Conservation (phyloP, 768 basidiomycete genomes). For the Galerina marginata region DNA sequence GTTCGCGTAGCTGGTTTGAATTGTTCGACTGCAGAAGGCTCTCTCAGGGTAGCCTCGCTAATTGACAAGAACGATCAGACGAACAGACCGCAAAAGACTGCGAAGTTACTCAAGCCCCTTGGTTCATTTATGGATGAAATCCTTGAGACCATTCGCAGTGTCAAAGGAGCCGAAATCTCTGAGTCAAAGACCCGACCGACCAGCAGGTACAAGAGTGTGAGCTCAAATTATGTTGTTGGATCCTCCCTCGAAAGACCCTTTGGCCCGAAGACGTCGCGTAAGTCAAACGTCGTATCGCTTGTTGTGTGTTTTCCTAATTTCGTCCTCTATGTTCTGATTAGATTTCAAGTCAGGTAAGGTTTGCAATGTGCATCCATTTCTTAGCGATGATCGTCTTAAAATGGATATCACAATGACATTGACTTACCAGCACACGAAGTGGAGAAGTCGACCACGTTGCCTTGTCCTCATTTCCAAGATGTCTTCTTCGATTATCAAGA, state of each 20-base stretch:
- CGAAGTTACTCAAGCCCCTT: constrained; percentile 36
- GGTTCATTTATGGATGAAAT: constrained; percentile 41
- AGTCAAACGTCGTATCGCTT: neutral
- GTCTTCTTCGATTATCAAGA: neutral
- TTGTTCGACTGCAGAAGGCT: neutral
- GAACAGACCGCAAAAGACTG: neutral
- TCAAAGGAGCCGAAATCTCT: constrained; percentile 11
- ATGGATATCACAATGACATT: no score
- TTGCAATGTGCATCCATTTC: no score
- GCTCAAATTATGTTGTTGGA: no score
- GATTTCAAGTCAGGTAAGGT: no score
- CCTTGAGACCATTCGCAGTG: constrained; percentile 39
- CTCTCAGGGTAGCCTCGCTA: neutral
- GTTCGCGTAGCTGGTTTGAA: neutral
- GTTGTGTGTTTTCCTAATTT: neutral
- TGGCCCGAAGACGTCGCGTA: neutral
- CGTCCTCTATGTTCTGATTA: neutral
- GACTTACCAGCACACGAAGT: no score
- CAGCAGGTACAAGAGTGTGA: constrained; percentile 1
- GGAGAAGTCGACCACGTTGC: neutral
- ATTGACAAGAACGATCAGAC: neutral
- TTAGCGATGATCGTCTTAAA: no score
- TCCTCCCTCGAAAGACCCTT: neutral
- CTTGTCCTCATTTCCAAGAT: neutral
- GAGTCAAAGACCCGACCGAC: neutral